phyloP scores from a whole-genome alignment of 2,329 filamentous ascomycete genomes.

The Cercospora zeae-maydis region DNA sequence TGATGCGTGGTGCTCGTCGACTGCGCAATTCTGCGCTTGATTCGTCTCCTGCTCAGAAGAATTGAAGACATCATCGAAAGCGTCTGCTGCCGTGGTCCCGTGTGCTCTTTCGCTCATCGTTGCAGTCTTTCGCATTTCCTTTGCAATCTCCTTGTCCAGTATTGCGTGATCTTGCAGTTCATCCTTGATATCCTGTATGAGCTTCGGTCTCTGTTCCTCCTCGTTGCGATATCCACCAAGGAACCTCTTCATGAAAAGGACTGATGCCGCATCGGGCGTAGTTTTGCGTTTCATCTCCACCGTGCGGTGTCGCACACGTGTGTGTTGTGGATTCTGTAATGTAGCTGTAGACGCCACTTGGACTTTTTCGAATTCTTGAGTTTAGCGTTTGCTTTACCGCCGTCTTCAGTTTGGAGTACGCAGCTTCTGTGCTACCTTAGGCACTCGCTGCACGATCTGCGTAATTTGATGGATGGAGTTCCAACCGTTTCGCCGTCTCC shows the following conservation, averaged over 20 bases:
- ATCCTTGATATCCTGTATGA: not conserved
- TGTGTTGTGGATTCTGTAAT: not conserved
- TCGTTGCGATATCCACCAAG: not conserved
- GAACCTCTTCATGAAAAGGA: not conserved
- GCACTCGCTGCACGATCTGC: not conserved
- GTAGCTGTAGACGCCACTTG: too few species aligned
- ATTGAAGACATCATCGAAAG: not conserved
- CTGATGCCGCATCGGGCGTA: not conserved
- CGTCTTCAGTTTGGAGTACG: not conserved
- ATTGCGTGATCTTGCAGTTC: not conserved
- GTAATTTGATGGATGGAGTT: not conserved
- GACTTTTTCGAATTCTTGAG: not conserved
- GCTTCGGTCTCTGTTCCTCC: not conserved
- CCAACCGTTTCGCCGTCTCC: not conserved
- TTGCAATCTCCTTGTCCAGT: not conserved
- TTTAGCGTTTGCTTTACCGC: not conserved
- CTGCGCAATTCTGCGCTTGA: not conserved
- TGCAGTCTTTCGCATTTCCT: not conserved
- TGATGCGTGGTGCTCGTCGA: too few species aligned
- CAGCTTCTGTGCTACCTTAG: not conserved
- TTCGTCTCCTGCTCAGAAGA: not conserved
- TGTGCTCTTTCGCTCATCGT: not conserved
- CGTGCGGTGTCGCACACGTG: not conserved
- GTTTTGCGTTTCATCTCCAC: not conserved
- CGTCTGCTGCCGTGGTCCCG: not conserved